Evolutionary conservation across 768 basidiomycete species (phyloP), one percentile per base, ranked within the genome.

Genomic region (Lentinus tigrinus): DNA sequence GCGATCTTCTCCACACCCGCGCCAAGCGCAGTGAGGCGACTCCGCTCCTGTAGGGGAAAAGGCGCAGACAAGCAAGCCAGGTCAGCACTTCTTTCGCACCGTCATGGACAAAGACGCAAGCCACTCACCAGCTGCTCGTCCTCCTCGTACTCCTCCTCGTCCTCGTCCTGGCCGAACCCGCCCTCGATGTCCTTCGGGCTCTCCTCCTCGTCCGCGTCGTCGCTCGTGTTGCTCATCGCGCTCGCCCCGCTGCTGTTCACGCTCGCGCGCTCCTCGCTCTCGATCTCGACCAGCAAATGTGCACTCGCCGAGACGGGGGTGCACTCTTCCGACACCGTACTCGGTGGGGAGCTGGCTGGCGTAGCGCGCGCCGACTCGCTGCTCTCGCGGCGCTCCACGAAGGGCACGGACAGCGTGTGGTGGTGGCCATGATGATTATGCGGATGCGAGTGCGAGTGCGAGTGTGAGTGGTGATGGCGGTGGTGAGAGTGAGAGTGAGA

Each of bases 1-100:
- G 74, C 76, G 57, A 81, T 70, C 69, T 81, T 81, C 74, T 83
- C 81, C 36, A 83, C 76, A 28, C 80, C 80, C 16, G 81, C 81
- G 34, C 78, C 71, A 40, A 65, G 44, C 31, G 62, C 60, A 28
- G 57, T 58, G n/a, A 31, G 42, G 19, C 63, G 61, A 50, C 59
- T 56, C 39, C 47, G 58, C 49, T 60, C 61, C 56, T 60, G 43
- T 36, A 49, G n/a, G 8, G n/a, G n/a, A n/a, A n/a, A n/a, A n/a
- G n/a, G n/a, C n/a, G n/a, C n/a, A n/a, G n/a, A 49, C 19, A 11
- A 17, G 13, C 23, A 31, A 21, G 46, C 58, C 50, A 63, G 54
- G 54, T 24, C 50, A 11, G 19, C 37, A 28, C 23, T 26, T 26
- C 21, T 36, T 40, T 19, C 54, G 46, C 54, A 52, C 31, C 26